phyloP scores from a whole-genome alignment of 192 early-diverging fungal species.

The Obelidium mucronatum region DNA sequence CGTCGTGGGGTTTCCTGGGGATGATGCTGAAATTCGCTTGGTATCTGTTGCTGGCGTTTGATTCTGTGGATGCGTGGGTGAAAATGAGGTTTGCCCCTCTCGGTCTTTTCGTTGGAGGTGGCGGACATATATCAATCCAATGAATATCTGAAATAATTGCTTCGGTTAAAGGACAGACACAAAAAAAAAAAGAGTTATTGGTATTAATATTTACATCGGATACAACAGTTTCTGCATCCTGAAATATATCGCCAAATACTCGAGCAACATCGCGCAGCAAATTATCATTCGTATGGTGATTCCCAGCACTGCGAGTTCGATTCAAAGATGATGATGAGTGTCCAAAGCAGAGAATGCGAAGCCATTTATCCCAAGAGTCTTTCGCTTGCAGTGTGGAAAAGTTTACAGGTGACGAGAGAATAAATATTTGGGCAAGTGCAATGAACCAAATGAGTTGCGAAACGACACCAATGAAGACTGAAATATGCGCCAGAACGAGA shows the following conservation, averaged over 20 bases:
- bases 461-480: conserved; percentile 17
- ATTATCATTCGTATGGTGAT: conserved; percentile 23
- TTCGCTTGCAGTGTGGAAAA: conserved; percentile 38
- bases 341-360: conserved; percentile 40
- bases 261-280: conserved; percentile 51
- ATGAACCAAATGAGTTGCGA: conserved; percentile 29
- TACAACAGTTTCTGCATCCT: conserved; percentile 48
- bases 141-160: conserved; percentile 44
- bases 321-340: background rate
- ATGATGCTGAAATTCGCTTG: too few species aligned
- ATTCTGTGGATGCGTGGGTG: background rate
- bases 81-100: background rate
- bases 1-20: too few species aligned
- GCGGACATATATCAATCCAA: conserved; percentile 47
- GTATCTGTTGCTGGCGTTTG: background rate
- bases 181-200: too few species aligned
- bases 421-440: conserved; percentile 22
- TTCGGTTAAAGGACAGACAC: too few species aligned
- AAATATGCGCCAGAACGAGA: conserved; percentile 3
- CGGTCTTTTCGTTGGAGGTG: conserved; percentile 33
- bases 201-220: conserved; percentile 41
- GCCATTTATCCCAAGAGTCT: conserved; percentile 39
- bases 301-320: background rate
- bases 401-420: conserved; percentile 45
- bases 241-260: conserved; percentile 52